Evolutionary conservation across 1,284 basidiomycete genomes (phyloP).

Genomic region (Crucibulum parvulum): DNA sequence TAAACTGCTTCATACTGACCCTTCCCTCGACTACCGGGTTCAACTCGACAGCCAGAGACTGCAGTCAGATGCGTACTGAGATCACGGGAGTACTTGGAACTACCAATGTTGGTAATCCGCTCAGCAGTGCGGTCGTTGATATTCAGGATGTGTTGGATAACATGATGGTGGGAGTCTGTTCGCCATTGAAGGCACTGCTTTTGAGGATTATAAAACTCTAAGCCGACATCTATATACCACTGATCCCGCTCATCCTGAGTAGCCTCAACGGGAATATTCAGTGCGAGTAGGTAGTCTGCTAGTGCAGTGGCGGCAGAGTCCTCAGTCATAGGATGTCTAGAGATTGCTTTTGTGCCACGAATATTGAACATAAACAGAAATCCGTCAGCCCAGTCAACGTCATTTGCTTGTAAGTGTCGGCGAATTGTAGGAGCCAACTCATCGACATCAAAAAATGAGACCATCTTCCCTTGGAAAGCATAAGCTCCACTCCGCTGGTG

Average conservation of each 20-base stretch:
- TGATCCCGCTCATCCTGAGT: not conserved
- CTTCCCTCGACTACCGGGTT: conserved; percentile 14
- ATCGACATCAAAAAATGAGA: conserved; percentile 7
- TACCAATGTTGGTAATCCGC: conserved; percentile 16
- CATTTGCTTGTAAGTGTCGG: conserved; percentile 5
- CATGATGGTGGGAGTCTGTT: conserved; percentile 16
- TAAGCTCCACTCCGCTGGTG: conserved; percentile 13
- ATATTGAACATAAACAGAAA: conserved; percentile 29
- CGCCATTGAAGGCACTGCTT: conserved; percentile 24
- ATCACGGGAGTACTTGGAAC: conserved; percentile 25
- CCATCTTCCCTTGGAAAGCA: conserved; percentile 17
- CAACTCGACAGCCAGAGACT: conserved; percentile 30
- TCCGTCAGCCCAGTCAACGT: conserved; percentile 16
- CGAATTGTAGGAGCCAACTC: conserved; percentile 19
- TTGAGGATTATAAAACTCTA: conserved; percentile 16
- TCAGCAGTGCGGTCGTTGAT: conserved; percentile 8
- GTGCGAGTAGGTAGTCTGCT: conserved; percentile 6
- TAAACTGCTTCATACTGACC: conserved; percentile 18
- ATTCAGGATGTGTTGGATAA: conserved; percentile 6
- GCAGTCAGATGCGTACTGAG: conserved; percentile 23
- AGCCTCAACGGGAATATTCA: conserved; percentile 25
- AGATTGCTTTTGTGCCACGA: conserved; percentile 26
- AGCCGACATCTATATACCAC: conserved; percentile 20
- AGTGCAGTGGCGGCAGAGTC: conserved; percentile 5
- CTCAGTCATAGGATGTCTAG: conserved; percentile 7